Base-by-base conservation (phyloP, 805 yeast genomes). In the Cyberlindnera xishuangbannaensis region DNA sequence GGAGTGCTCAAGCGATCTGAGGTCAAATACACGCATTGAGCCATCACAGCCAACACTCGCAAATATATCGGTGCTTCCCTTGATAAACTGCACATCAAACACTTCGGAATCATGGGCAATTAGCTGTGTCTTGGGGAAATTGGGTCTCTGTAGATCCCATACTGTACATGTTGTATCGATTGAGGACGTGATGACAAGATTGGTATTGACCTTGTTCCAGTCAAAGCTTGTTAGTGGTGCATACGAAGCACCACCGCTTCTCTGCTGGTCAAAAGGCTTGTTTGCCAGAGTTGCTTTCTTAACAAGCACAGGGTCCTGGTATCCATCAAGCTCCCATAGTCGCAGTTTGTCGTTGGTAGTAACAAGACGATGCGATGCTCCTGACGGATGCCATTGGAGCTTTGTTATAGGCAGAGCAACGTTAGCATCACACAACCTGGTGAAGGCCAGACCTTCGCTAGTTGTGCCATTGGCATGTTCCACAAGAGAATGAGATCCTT, bases 61-160 rank as follows among this genome's bases (percentile, higher is more conserved):
- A 59, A 92, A 92, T 18, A 88, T 70, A 50, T 82, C 71, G 28
- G 81, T 75, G 22, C 83, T 74, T 13, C 78, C 78, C 31, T 81
- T 75, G 31, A 88, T 62, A 55, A 87, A 92, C 42, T 83, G 74
- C 19, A 88, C 97, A 55, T 92, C 98, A 55, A 76, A 85, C 4
- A 92, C 98, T 57, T 87, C 97, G 43, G 81, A 76, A 55, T 92
- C 98, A 58, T 92, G 98, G 0, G 98, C 97, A 44, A 92, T 92
- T 30, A 92, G 66, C 60, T 92, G 97, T 1, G 97, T 90, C 53
- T 82, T 83, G 12, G 95, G 95, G 4, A 68, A 63, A 3, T 73
- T 78, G 28, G 65, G 60, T 15, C 78, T 72, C 16, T 66, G 59
- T 20, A 87, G 57, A 59, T 92, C 97, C 97, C 98, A 92, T 4